Evolutionary conservation across 116 monocot species (phyloP), one percentile per base, ranked within the genome.

Genomic region (Posidonia oceanica): DNA sequence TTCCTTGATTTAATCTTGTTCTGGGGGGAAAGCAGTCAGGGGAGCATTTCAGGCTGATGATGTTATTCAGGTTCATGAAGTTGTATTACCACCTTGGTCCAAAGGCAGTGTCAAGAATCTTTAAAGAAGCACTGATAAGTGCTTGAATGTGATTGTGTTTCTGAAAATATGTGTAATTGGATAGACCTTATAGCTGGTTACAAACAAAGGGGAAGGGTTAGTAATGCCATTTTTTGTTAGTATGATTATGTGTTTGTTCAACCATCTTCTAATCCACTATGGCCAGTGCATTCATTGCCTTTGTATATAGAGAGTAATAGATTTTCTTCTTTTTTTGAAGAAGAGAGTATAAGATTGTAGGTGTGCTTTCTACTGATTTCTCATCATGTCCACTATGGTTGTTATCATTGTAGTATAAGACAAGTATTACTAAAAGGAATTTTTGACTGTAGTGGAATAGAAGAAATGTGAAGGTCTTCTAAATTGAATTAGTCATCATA

Each of bases 141-240:
- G 17, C 72, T 99, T 78, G 99, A 99, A 74, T 99, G 88, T 59
- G 88, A 99, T 74, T 90, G 81, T 82, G 93, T 93, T 64, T 99
- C 99, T 15, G 93, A 99, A 70, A 93, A 99, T 83, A 78, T 99
- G 57, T 93, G 93, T 72, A 88, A 93, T 18, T 99, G 99, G 99
- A 99, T 99, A 67, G 99, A 99, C 62, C 93, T 99, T 16, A 93
- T 99, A 38, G 93, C 93, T 78, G 99, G 99, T 44, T 84, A 88
- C 82, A 99, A 88, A 62, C 99, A 99, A 66, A 85, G 93, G 44
- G 99, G 93, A 59, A 93, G 90, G 93, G 99, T 93, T 63, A 71
- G 74, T 52, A 40, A 39, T 69, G 44, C 20, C 42, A 21, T 36
- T 8, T 42, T 42, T 56, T 56, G 56, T 16, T 3, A 16, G 14